Evolutionary conservation across 768 basidiomycete genomes (phyloP).

Genomic region (Suillus subluteus): DNA sequence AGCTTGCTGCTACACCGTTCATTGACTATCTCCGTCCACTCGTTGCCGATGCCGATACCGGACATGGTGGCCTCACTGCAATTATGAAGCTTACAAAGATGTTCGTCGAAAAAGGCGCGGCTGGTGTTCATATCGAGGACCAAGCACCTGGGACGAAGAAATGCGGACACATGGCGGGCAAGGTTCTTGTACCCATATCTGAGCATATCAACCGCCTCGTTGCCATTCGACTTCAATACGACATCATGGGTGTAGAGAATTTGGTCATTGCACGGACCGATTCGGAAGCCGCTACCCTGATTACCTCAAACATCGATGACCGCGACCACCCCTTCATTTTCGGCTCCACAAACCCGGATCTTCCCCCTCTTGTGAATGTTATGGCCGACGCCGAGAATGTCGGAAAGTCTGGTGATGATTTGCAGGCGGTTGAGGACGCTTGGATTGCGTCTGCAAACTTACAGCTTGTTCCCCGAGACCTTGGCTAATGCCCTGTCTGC

Average conservation of each 20-base stretch:
- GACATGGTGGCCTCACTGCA: constrained; percentile 97
- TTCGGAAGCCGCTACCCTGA: constrained; percentile 96
- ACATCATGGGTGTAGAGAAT: constrained; percentile 98
- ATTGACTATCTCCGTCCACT: constrained; percentile 94
- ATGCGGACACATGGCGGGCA: constrained; percentile 92
- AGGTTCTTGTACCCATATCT: constrained; percentile 94
- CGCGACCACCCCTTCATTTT: constrained; percentile 99
- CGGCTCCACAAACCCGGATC: constrained; percentile 78
- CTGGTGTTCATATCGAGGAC: constrained; percentile 97
- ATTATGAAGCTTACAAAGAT: constrained; percentile 98
- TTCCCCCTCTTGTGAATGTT: constrained; percentile 71
- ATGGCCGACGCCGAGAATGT: constrained; percentile 85
- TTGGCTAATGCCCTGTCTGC: constrained; percentile 69
- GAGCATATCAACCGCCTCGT: constrained; percentile 99
- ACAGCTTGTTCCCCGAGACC: constrained; percentile 72
- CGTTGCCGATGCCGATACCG: constrained; percentile 97
- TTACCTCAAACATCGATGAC: constrained; percentile 94
- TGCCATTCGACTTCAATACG: constrained; percentile 95
- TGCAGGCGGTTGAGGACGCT: constrained; percentile 88
- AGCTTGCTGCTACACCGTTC: constrained; percentile 68
- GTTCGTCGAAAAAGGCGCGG: constrained; percentile 98
- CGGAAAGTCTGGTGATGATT: constrained; percentile 76
- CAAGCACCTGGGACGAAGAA: constrained; percentile 99
- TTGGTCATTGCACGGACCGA: constrained; percentile 93
- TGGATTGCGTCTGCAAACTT: constrained; percentile 84